phyloP scores from a whole-genome alignment of 2,329 filamentous ascomycete species.

The Rachicladosporium sp. region DNA sequence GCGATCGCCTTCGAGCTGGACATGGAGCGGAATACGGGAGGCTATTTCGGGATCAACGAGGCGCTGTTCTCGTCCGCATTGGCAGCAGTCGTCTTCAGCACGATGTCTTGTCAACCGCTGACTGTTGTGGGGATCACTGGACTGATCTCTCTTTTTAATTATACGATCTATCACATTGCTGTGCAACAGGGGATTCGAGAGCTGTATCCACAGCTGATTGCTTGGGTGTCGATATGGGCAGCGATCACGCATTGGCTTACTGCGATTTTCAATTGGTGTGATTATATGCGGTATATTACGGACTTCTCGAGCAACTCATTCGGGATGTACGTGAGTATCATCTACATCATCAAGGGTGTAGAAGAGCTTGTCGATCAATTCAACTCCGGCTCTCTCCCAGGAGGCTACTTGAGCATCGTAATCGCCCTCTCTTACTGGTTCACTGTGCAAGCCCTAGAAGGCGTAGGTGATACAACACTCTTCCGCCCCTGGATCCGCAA shows the following conservation, averaged over 20 bases:
- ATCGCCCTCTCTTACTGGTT: slow-evolving; percentile 41
- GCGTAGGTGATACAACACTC: slow-evolving; percentile 33
- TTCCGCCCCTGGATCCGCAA: slow-evolving; percentile 34
- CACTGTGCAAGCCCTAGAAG: slow-evolving; percentile 39
- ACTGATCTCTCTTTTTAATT: slow-evolving; percentile 43
- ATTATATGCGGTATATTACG: slow-evolving; percentile 48
- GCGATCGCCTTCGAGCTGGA: slow-evolving; percentile 48
- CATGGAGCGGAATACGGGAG: slow-evolving; percentile 43
- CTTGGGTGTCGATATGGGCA: slow-evolving; percentile 45
- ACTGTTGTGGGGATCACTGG: slow-evolving; percentile 50
- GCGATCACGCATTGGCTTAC: slow-evolving; percentile 46
- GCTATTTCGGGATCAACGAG: slow-evolving; percentile 46
- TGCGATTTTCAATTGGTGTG: slow-evolving; percentile 39
- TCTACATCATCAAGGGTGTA: slow-evolving; percentile 44
- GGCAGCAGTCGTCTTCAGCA: slow-evolving; percentile 42
- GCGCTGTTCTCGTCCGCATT: slow-evolving; percentile 42
- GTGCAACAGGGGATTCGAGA: slow-evolving; percentile 32
- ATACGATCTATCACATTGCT: slow-evolving; percentile 48
- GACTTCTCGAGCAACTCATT: slow-evolving; percentile 44
- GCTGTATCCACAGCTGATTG: slow-evolving; percentile 43
- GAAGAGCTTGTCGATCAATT: slow-evolving; percentile 44
- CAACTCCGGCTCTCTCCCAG: slow-evolving; percentile 16
- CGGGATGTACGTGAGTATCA: slow-evolving; percentile 44
- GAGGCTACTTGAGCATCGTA: slow-evolving; percentile 39
- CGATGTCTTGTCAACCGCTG: slow-evolving; percentile 40